Evolutionary conservation across 1,139 yeast genomes (phyloP).

Genomic region (Sugiyamaella xylanicola): DNA sequence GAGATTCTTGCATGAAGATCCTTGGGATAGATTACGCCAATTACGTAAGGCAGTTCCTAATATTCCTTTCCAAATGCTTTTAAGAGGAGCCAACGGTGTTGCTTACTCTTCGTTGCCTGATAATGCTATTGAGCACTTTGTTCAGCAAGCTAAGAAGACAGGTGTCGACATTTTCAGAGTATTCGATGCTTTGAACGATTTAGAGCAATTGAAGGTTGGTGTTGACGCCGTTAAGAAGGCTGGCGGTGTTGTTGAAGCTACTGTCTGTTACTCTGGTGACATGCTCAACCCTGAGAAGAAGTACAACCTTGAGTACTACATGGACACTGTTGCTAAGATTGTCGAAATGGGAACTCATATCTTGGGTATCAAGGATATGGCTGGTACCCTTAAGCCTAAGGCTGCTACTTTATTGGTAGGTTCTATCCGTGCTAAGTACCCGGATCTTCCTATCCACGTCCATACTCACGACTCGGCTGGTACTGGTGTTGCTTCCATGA

Average conservation of each 20-base stretch:
- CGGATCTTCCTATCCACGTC: conserved; percentile 94
- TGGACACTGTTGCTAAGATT: conserved; percentile 76
- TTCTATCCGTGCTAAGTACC: conserved; percentile 80
- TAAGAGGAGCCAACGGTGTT: conserved; percentile 99
- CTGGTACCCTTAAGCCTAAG: conserved; percentile 95
- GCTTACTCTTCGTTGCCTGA: conserved; percentile 98
- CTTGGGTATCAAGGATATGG: conserved; percentile 98
- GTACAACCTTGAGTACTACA: conserved; percentile 88
- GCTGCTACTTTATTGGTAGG: conserved; percentile 86
- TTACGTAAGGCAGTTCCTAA: conserved; percentile 91
- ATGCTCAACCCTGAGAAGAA: conserved; percentile 94
- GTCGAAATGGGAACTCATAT: conserved; percentile 95
- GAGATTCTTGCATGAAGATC: conserved; percentile 98
- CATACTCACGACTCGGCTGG: conserved; percentile 99
- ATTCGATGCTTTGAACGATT: conserved; percentile 94
- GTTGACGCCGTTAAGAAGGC: conserved; percentile 97
- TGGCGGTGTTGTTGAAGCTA: conserved; percentile 98
- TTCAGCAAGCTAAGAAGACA: conserved; percentile 86
- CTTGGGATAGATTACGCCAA: conserved; percentile 94
- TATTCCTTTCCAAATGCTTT: conserved; percentile 98
- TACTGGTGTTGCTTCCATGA: conserved; percentile 97
- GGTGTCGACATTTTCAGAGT: conserved; percentile 98
- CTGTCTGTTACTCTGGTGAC: conserved; percentile 98
- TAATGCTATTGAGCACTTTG: conserved; percentile 97
- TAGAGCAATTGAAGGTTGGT: conserved; percentile 96